A percentile compares a stretch with the other conserved stretches of the same genome.
Evolutionary conservation across 371 early-diverging fungal species (phyloP).

Genomic region (Apophysomyces sp.): DNA sequence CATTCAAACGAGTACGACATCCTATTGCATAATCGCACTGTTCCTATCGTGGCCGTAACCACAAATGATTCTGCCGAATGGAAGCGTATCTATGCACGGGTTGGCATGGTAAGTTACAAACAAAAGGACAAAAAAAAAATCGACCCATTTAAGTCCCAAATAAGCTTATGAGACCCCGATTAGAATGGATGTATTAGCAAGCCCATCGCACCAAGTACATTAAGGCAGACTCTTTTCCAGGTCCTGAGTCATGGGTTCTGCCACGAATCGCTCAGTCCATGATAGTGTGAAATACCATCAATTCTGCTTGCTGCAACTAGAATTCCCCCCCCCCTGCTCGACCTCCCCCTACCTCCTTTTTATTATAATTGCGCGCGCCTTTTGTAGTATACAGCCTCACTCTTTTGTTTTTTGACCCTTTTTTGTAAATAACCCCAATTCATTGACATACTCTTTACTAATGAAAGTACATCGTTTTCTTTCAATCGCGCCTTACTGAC

Average conservation of each 20-base stretch:
- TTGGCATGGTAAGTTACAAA: conserved; percentile 29
- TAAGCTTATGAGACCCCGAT: not conserved
- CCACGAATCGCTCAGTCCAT: conserved; percentile 13
- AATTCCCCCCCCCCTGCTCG: not conserved
- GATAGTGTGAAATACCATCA: not conserved
- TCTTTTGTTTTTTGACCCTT: not conserved
- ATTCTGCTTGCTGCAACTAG: not conserved
- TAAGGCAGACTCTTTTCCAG: conserved; percentile 30
- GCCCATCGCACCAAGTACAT: conserved; percentile 32
- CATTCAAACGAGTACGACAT: conserved; percentile 37
- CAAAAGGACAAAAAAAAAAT: not conserved
- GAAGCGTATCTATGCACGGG: conserved; percentile 23
- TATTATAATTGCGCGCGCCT: not conserved
- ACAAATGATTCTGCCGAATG: conserved; percentile 46
- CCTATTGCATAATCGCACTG: conserved; percentile 46
- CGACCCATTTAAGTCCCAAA: not conserved
- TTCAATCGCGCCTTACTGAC: not conserved
- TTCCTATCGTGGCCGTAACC: conserved; percentile 72
- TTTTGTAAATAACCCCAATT: not conserved
- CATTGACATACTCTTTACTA: not conserved
- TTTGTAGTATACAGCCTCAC: not conserved
- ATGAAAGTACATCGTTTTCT: not conserved
- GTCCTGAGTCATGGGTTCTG: conserved; percentile 28
- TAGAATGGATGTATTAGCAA: conserved; percentile 52
- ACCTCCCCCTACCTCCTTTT: not conserved